These are phyloP conservation scores for Eucalyptus globulus DNA, from an alignment of 345 rosid genomes.

Conservation along the genomic window DNA sequence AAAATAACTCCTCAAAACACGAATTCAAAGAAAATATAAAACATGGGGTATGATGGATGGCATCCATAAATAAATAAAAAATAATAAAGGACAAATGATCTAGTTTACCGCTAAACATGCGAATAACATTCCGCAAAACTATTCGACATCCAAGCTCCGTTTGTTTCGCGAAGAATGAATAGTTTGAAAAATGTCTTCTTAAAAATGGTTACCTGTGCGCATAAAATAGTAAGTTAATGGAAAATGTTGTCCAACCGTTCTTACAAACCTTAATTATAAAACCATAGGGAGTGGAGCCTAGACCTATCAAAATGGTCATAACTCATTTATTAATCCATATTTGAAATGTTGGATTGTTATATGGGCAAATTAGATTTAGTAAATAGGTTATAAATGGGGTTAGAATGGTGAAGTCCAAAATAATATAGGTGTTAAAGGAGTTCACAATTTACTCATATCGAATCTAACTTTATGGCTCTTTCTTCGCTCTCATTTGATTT, in stretches of 20 bases:
- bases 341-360: neutral
- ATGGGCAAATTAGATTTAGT: neutral
- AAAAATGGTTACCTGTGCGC: too few species aligned
- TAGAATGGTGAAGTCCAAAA: neutral
- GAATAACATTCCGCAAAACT: neutral
- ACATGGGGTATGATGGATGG: neutral
- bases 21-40: neutral
- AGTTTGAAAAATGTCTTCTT: too few species aligned
- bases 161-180: too few species aligned
- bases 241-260: neutral
- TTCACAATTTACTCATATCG: neutral
- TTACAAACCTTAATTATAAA: neutral
- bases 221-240: neutral
- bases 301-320: neutral
- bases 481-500: neutral
- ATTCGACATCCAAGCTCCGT: fast-evolving
- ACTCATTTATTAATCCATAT: neutral
- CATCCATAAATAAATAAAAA: neutral
- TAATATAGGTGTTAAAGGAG: neutral
- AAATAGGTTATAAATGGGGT: neutral
- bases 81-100: too few species aligned
- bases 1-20: neutral
- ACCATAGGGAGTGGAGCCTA: neutral
- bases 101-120: neutral
- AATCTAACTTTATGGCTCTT: neutral